Evolutionary conservation across 2,329 filamentous ascomycete genomes (phyloP).

Genomic region (Ploettnerulaceae sp.): DNA sequence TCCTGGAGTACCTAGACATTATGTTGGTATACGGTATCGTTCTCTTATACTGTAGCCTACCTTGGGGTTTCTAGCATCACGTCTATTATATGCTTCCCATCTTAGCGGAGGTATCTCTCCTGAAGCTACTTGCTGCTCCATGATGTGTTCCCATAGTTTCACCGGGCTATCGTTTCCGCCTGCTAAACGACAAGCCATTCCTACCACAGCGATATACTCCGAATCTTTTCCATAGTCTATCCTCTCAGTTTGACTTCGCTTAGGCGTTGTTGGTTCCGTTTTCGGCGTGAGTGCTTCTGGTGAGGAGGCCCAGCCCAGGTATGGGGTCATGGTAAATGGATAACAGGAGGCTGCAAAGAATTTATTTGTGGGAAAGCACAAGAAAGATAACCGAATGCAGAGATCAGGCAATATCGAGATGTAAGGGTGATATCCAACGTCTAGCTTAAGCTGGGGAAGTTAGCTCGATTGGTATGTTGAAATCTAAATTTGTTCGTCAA

Average conservation of each 20-base stretch:
- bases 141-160: constrained; percentile 1
- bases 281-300: neutral
- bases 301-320: neutral
- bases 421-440: too few relatives aligned
- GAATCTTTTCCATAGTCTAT: neutral
- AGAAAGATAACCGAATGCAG: too few relatives aligned
- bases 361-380: neutral
- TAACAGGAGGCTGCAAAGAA: neutral
- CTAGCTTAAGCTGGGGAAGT: too few relatives aligned
- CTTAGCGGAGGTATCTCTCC: neutral
- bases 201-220: neutral
- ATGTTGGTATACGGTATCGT: too few relatives aligned
- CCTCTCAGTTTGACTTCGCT: neutral
- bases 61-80: constrained; percentile 2
- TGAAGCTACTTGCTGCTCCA: neutral
- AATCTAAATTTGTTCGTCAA: too few relatives aligned
- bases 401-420: neutral
- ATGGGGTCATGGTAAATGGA: neutral
- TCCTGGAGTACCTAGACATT: too few relatives aligned
- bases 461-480: too few relatives aligned
- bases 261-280: neutral
- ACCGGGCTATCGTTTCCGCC: constrained; percentile 2
- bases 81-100: constrained; percentile 3
- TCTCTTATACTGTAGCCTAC: too few relatives aligned
- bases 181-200: neutral